Conservation (phyloP, 2,329 filamentous ascomycete genomes). For the Penicillium sp. region DNA sequence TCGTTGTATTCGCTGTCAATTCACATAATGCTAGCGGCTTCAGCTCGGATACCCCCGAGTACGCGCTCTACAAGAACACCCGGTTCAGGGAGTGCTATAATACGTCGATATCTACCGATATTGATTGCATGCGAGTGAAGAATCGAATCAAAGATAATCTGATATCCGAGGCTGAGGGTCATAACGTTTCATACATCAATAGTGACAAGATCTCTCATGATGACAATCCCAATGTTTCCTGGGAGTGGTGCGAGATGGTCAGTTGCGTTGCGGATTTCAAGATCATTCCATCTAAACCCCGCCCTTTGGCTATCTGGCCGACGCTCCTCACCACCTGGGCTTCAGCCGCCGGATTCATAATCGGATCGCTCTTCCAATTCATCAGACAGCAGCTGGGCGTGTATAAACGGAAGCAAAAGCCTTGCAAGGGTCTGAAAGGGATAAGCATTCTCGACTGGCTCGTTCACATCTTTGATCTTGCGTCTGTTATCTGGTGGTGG, state of each 20-base stretch:
- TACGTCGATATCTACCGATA: neutral
- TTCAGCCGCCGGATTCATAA: neutral
- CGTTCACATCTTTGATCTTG: neutral
- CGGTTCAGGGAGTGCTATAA: neutral
- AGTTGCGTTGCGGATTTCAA: conserved; percentile 3
- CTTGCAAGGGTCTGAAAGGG: neutral
- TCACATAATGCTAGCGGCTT: neutral
- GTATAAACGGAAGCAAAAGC: neutral
- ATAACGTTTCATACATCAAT: neutral
- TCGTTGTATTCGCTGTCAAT: neutral
- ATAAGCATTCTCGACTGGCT: neutral
- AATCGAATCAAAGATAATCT: neutral
- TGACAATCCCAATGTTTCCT: neutral
- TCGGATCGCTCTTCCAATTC: neutral
- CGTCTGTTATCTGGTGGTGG: conserved; percentile 2
- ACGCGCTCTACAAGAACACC: conserved; percentile 1
- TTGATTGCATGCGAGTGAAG: neutral
- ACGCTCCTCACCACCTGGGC: neutral
- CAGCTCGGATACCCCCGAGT: neutral
- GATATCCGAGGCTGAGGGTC: neutral
- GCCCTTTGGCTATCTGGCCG: neutral
- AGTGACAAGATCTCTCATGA: neutral
- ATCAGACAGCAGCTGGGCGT: neutral
- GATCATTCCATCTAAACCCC: neutral
- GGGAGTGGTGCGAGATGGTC: conserved; percentile 1